Base-by-base conservation (phyloP, 306 rosid species). In the Boehmeria nivea region DNA sequence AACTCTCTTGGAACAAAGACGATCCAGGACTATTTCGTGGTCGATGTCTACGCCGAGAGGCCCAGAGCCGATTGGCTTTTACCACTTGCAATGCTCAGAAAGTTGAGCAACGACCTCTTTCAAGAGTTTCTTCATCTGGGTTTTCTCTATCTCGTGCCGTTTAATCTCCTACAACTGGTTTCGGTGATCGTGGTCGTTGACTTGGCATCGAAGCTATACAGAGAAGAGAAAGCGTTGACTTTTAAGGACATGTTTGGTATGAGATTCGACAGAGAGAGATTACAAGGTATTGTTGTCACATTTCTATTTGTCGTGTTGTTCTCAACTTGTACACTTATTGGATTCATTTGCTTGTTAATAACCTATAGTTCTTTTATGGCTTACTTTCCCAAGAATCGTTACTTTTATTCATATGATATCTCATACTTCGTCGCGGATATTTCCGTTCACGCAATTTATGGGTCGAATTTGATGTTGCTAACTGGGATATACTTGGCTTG, bases 401-500 rank as follows among this genome's bases (percentile, higher is more conserved):
- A 40, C 44, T 8, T 8, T 28, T 28, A 3, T 28, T 3, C 34
- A 3, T 3, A 8, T 28, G 3, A 3, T 28, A 8, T 3, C 34
- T 8, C 5, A 3, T 40, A 6, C 44, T 40, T 9, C 15, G 13
- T 13, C 44, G 44, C 13, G 16, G 24, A 53, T 18, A 2, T 71
- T 10, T 21, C 13, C 28, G 59, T 53, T 38, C 10, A 51, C 27
- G 49, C 48, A 12, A 19, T 77, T 34, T 61, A 59, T 33, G 50
- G 53, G 51, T 2, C 71, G n/a, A 53, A 57, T 16, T 6, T 70
- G 43, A 28, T 22, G 39, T 65, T 54, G 52, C 43, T 80, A 26
- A 53, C 80, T 6, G 51, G 57, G 27, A 50, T 65, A 10, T 78
- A 76, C 64, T 58, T 76, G 67, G 83, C 78, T 58, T 71, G 85